phyloP scores from a whole-genome alignment of 768 basidiomycete species.

The Boletus huronensis region DNA sequence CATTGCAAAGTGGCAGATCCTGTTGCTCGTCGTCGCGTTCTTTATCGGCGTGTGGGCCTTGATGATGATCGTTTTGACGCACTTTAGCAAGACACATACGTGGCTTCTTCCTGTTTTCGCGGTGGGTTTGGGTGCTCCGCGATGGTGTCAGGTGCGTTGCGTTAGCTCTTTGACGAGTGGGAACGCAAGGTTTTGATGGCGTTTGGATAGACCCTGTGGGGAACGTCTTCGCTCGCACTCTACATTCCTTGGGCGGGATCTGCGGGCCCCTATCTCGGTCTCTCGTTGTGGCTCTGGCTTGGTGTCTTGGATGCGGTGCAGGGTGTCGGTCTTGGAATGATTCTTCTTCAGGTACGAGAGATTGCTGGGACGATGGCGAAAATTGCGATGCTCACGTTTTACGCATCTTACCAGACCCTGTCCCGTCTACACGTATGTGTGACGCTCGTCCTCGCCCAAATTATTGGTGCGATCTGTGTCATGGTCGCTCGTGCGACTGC shows the following conservation, averaged over 20 bases:
- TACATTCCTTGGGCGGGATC: constrained; percentile 92
- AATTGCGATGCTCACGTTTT: not conserved
- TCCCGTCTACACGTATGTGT: constrained; percentile 94
- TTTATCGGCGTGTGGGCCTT: constrained; percentile 85
- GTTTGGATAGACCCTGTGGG: constrained; percentile 76
- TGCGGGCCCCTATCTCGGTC: constrained; percentile 84
- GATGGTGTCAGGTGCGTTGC: constrained; percentile 83
- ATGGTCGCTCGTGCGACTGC: constrained; percentile 92
- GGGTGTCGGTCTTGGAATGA: constrained; percentile 92
- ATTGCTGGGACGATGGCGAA: not conserved
- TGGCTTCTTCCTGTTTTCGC: constrained; percentile 95
- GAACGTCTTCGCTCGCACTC: constrained; percentile 86
- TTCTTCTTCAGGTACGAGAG: constrained; percentile 58
- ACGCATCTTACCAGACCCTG: constrained; percentile 49
- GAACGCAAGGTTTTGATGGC: not conserved
- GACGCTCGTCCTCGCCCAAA: constrained; percentile 85
- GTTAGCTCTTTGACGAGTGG: not conserved
- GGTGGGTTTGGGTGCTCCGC: constrained; percentile 87
- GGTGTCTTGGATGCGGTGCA: constrained; percentile 93
- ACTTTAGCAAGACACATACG: constrained; percentile 90
- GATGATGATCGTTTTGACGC: constrained; percentile 70
- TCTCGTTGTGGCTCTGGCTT: constrained; percentile 92
- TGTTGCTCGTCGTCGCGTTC: constrained; percentile 76
- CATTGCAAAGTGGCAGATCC: constrained; percentile 79
- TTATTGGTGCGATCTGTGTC: constrained; percentile 86